Conservation (phyloP, 768 basidiomycete genomes). For the Boletus subcaerulescens region DNA sequence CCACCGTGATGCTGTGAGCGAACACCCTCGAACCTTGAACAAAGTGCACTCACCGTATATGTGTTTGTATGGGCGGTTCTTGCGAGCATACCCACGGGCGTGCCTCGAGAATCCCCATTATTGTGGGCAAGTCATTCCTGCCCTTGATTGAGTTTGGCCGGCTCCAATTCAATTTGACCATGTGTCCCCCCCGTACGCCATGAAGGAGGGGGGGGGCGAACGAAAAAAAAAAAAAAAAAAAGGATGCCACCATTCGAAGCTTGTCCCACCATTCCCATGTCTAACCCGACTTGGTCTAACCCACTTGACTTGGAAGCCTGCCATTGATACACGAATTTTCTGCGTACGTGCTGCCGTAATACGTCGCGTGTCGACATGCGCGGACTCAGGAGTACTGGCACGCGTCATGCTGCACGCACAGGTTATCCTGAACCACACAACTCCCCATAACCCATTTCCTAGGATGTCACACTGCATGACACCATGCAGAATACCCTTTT, state of each 20-base stretch:
- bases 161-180: conserved; percentile 16
- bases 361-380: too few relatives aligned
- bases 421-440: neutral
- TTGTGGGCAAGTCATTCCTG: conserved; percentile 1
- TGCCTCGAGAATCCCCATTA: neutral
- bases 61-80: neutral
- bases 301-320: too few relatives aligned
- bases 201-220: too few relatives aligned
- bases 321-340: too few relatives aligned
- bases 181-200: neutral
- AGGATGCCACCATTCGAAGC: neutral
- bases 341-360: too few relatives aligned
- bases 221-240: neutral
- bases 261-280: neutral
- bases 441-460: neutral
- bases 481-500: too few relatives aligned
- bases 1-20: neutral
- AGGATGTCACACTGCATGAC: neutral
- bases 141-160: conserved; percentile 16
- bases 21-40: neutral
- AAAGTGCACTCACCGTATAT: too few relatives aligned
- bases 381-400: neutral
- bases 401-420: neutral
- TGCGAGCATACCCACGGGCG: neutral
- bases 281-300: neutral